These are phyloP conservation scores for Penicillium flavigenum DNA, from an alignment of 495 filamentous ascomycete species.

Conservation along the genomic window DNA sequence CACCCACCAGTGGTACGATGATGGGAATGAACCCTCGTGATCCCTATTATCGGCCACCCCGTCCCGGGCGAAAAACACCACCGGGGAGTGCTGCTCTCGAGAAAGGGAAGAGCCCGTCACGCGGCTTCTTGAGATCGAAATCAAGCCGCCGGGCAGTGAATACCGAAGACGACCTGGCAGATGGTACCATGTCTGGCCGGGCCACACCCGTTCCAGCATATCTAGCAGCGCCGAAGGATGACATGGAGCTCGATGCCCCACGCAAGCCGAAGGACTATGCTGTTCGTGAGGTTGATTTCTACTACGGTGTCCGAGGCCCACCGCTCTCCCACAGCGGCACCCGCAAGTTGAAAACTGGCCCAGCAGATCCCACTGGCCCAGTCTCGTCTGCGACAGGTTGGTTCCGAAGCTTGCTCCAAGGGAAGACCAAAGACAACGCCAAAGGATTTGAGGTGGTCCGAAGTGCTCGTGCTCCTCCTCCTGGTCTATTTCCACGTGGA, in stretches of 20 bases:
- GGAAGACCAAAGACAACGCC: constrained; percentile 81
- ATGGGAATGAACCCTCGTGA: constrained; percentile 54
- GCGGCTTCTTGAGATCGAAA: constrained; percentile 42
- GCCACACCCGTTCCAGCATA: constrained; percentile 54
- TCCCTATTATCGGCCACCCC: constrained; percentile 82
- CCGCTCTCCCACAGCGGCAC: constrained; percentile 78
- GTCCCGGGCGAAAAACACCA: constrained; percentile 59
- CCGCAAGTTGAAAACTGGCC: constrained; percentile 85
- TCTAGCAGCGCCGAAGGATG: constrained; percentile 51
- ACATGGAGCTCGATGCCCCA: constrained; percentile 53
- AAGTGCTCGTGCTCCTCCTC: constrained; percentile 65
- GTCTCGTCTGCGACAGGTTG: constrained; percentile 85
- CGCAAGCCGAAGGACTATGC: constrained; percentile 75
- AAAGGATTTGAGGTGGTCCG: constrained; percentile 97
- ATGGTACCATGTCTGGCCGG: constrained; percentile 52
- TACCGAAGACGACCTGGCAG: constrained; percentile 40
- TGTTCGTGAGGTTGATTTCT: constrained; percentile 90
- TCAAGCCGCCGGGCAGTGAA: constrained; percentile 28
- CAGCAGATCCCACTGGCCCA: constrained; percentile 89
- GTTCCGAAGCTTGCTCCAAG: constrained; percentile 75
- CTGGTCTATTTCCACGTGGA: constrained; percentile 36
- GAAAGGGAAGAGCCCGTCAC: constrained; percentile 35
- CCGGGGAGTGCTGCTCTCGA: constrained; percentile 49
- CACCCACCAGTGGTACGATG: constrained; percentile 45
- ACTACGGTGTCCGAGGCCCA: constrained; percentile 89